Conservation (phyloP, 2,329 filamentous ascomycete species). For the Dactylella cylindrospora region DNA sequence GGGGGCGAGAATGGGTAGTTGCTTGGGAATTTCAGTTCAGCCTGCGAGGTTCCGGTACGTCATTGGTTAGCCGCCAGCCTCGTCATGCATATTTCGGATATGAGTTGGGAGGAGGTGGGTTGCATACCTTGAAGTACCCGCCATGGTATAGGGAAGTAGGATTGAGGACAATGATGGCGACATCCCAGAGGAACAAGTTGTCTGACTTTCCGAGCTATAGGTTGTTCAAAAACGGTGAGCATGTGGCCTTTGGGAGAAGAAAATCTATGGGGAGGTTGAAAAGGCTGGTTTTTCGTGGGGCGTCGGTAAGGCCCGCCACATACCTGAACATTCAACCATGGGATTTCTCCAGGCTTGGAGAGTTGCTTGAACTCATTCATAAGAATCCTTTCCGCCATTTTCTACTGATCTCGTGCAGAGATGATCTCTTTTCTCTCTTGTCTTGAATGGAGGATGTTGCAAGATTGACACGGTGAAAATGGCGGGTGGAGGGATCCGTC, state of each 20-base stretch:
- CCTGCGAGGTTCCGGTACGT: slow-evolving; percentile 55
- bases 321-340: slow-evolving; percentile 86
- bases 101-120: slow-evolving; percentile 10
- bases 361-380: slow-evolving; percentile 85
- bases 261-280: neutral
- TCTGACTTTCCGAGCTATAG: slow-evolving; percentile 68
- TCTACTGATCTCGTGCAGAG: slow-evolving; percentile 14
- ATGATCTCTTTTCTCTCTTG: neutral
- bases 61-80: slow-evolving; percentile 1
- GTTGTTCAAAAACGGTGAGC: slow-evolving; percentile 6
- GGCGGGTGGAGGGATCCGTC: no score
- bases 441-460: neutral
- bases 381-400: slow-evolving; percentile 71
- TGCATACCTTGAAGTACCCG: slow-evolving; percentile 74
- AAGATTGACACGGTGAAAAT: slow-evolving; percentile 7
- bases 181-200: slow-evolving; percentile 83
- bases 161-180: slow-evolving; percentile 90
- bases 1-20: slow-evolving; percentile 91
- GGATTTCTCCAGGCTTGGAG: slow-evolving; percentile 68
- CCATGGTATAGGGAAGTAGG: slow-evolving; percentile 88
- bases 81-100: neutral
- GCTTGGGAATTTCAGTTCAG: slow-evolving; percentile 79
- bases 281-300: neutral
- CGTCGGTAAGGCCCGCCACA: slow-evolving; percentile 50
- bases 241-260: neutral